A percentile compares a stretch with the other conserved stretches of the same genome.
Conservation (phyloP, 1,139 yeast genomes). For the Taiozyma sp. region DNA sequence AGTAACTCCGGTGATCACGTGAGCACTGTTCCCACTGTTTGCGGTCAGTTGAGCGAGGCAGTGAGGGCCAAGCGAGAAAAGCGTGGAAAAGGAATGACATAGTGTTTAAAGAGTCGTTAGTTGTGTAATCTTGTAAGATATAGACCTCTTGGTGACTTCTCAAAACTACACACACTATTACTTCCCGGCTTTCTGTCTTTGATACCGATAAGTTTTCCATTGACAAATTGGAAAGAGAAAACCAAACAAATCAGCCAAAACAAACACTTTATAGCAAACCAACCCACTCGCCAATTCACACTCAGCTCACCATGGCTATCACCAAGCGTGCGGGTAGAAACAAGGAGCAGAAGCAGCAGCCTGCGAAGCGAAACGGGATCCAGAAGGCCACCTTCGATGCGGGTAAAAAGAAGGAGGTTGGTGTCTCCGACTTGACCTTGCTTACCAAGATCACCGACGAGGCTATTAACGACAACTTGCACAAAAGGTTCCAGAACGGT, state of each 20-base stretch:
- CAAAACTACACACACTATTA: background rate
- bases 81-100: background rate
- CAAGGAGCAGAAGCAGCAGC: conserved; percentile 45
- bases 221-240: background rate
- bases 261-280: background rate
- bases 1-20: background rate
- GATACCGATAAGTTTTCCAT: background rate
- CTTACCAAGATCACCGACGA: conserved; percentile 88
- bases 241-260: background rate
- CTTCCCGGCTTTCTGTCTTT: background rate
- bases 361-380: conserved; percentile 61
- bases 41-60: background rate
- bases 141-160: background rate
- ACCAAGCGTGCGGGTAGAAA: conserved; percentile 73
- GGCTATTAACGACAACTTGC: conserved; percentile 86
- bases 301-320: conserved; percentile 50
- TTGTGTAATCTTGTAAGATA: background rate
- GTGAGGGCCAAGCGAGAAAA: background rate
- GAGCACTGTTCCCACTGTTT: background rate
- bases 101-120: background rate
- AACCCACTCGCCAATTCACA: background rate
- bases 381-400: conserved; percentile 92
- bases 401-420: conserved; percentile 90
- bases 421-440: conserved; percentile 91
- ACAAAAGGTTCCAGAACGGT: conserved; percentile 84